These are phyloP conservation scores for Aspergillus sp. DNA, from an alignment of 2,329 filamentous ascomycete species.

Conservation along the genomic window DNA sequence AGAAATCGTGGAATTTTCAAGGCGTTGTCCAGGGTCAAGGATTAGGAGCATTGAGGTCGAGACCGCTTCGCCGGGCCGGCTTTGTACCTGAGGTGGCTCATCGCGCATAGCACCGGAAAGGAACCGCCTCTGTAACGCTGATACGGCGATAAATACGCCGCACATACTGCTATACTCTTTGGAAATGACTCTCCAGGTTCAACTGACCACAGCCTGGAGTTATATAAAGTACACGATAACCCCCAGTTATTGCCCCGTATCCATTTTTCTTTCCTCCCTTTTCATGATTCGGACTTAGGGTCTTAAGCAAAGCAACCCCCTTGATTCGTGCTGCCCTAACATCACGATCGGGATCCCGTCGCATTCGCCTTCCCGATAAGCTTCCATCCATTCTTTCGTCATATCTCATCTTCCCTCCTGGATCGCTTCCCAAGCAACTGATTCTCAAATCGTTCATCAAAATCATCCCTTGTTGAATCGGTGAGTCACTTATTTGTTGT, in stretches of 20 bases:
- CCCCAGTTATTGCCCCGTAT: not conserved
- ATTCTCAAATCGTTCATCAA: not conserved
- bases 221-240: conserved; percentile 8
- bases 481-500: not conserved
- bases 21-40: conserved; percentile 2
- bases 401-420: not conserved
- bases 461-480: conserved; percentile 1
- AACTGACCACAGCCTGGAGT: not conserved
- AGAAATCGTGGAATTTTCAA: conserved; percentile 10
- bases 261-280: not conserved
- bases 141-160: conserved; percentile 1
- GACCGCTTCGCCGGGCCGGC: conserved; percentile 21
- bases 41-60: conserved; percentile 7
- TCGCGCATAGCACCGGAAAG: conserved; percentile 27
- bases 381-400: conserved; percentile 2
- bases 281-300: not conserved
- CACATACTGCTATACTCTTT: not conserved
- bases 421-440: not conserved
- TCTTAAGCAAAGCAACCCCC: not conserved
- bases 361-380: conserved; percentile 9
- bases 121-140: not conserved
- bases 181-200: not conserved
- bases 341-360: not conserved
- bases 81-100: conserved; percentile 29
- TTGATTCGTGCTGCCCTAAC: not conserved